Percentiles rank a stretch among this genome's conserved stretches.
These are phyloP conservation scores for Kazachstania viticola DNA, from an alignment of 805 yeast species.

Conservation along the genomic window DNA sequence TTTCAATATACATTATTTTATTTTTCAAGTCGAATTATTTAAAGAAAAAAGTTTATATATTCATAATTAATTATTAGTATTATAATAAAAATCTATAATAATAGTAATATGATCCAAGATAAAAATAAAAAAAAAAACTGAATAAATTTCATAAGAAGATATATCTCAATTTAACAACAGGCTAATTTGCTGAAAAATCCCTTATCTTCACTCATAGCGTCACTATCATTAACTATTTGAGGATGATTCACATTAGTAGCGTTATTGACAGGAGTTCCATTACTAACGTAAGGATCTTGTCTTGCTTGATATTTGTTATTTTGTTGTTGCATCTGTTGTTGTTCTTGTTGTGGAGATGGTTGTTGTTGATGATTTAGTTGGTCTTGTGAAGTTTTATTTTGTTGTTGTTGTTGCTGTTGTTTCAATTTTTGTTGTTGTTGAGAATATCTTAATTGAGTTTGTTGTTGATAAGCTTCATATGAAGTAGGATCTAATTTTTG, in stretches of 20 bases:
- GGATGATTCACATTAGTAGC: slow-evolving; percentile 1
- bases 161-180: slow-evolving; percentile 22
- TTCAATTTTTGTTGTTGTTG: slow-evolving; percentile 20
- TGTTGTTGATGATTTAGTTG: slow-evolving; percentile 2
- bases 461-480: slow-evolving; percentile 29
- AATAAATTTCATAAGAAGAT: too few relatives aligned
- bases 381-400: slow-evolving; percentile 3
- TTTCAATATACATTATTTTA: too few relatives aligned
- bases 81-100: too few relatives aligned
- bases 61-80: too few relatives aligned
- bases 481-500: slow-evolving; percentile 32
- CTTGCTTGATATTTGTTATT: slow-evolving; percentile 1
- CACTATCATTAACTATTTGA: slow-evolving; percentile 9
- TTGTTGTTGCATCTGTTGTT: not conserved
- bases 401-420: slow-evolving; percentile 8
- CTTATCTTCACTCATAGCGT: slow-evolving; percentile 14
- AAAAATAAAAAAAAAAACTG: too few relatives aligned
- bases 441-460: slow-evolving; percentile 26
- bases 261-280: not conserved
- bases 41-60: too few relatives aligned
- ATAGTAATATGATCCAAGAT: too few relatives aligned
- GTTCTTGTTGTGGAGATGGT: slow-evolving; percentile 3
- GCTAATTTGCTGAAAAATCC: slow-evolving; percentile 27
- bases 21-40: too few relatives aligned
- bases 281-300: slow-evolving; percentile 5